These are phyloP conservation scores for Diatrype stigma DNA, from an alignment of 2,329 filamentous ascomycete genomes.

Conservation along the genomic window DNA sequence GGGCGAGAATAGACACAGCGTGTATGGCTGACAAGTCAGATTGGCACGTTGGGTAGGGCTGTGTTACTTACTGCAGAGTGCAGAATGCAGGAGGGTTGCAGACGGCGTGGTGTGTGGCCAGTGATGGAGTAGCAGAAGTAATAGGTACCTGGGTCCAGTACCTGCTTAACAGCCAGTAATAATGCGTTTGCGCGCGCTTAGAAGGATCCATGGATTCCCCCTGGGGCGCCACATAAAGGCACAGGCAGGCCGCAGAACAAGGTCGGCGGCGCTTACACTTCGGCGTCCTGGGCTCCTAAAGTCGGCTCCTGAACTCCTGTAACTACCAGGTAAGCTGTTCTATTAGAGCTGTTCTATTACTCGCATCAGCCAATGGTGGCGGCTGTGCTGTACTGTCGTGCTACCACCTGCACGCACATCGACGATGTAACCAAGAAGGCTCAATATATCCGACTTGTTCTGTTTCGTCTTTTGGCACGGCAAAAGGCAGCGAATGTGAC, in stretches of 20 bases:
- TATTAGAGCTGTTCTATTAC: too few relatives aligned
- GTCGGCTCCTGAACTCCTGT: too few relatives aligned
- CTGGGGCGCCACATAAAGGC: neutral
- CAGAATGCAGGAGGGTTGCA: too few relatives aligned
- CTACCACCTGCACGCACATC: neutral
- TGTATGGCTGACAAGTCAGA: slow-evolving; percentile 2
- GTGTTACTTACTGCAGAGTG: neutral
- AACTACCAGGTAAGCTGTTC: too few relatives aligned
- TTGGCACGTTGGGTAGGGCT: neutral
- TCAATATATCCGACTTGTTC: neutral
- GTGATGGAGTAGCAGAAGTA: too few relatives aligned
- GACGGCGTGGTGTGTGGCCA: slow-evolving; percentile 1
- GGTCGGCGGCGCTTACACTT: neutral
- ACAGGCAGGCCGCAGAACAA: neutral
- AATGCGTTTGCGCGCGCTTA: slow-evolving; percentile 20
- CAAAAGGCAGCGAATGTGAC: neutral
- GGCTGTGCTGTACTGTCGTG: neutral
- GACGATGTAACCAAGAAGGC: neutral
- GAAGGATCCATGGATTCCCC: neutral
- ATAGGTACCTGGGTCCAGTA: too few relatives aligned
- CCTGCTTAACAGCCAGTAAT: too few relatives aligned
- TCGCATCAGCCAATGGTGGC: neutral
- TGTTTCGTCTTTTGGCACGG: neutral
- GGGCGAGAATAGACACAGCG: slow-evolving; percentile 1
- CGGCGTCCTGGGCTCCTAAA: neutral